Evolutionary conservation across 495 filamentous ascomycete genomes (phyloP), one percentile per base, ranked within the genome.

Genomic region (Talaromyces trachyspermus): DNA sequence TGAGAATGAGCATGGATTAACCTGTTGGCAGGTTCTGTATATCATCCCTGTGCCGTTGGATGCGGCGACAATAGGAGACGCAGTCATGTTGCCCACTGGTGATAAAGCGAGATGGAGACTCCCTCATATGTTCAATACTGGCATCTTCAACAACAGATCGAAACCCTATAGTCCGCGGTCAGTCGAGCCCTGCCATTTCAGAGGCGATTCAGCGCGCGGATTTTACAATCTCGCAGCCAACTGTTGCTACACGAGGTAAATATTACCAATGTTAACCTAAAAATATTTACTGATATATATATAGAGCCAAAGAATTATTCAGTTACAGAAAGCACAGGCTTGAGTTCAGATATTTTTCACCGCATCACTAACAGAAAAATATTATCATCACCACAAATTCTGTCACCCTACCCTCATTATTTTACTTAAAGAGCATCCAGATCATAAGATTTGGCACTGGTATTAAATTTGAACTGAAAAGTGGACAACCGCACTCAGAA

Each of bases 11-110:
- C 23, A 15, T 30, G 40, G 40, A 25, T 43, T 43, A 29, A 43
- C 38, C 24, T 30, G 24, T 43, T 43, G 17, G 22, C 42, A 60
- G 57, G 43, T 52, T 39, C 50, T 61, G 14, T 56, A 61, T 26
- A 56, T 61, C 24, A 29, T 61, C 19, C 55, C 58, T 33, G 55
- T 61, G 6, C 58, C 58, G 3, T 27, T 61, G 27, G 55, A 61
- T 43, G 46, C 48, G 40, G 58, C 58, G 2, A 51, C 58, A 50
- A 56, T 61, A 36, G 55, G 55, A 49, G 46, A 61, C n/a, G 58
- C 58, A 1, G 58, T 52, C 5, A 52, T 61, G 58, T 23, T 58
- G 53, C 38, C 55, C 58, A 18, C 18, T 61, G 38, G 55, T 56
- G 2, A 50, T 61, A 14, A 61, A 58, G 40, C 48, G 53, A 12